Evolutionary conservation across 164 flowering plant species (phyloP).

Genomic region (Cinnamomum micranthum): DNA sequence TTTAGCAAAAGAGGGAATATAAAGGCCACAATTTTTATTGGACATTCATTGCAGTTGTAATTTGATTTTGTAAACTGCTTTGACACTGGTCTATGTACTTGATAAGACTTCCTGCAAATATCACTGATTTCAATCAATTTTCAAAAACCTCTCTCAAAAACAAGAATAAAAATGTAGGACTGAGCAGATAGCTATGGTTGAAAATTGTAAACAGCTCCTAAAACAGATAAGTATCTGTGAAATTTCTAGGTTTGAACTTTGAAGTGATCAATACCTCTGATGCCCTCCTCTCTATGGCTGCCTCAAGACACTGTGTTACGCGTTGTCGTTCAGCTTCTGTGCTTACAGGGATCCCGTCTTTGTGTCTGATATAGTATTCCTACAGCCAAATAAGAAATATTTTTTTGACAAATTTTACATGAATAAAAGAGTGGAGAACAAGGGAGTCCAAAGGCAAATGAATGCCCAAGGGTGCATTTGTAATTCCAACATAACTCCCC

Average conservation of each 20-base stretch:
- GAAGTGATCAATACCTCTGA: slow-evolving; percentile 32
- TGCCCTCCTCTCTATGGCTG: slow-evolving; percentile 44
- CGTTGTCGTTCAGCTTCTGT: slow-evolving; percentile 54
- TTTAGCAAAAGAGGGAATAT: too few relatives aligned
- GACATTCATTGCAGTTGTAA: too few relatives aligned
- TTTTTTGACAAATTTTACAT: not conserved
- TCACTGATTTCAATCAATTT: too few relatives aligned
- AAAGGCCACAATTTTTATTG: too few relatives aligned
- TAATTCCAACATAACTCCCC: too few relatives aligned
- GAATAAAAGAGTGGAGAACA: too few relatives aligned
- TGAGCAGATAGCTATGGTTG: not conserved
- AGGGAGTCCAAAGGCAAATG: too few relatives aligned
- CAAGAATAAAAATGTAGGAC: not conserved
- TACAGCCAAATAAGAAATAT: slow-evolving; percentile 14
- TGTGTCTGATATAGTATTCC: slow-evolving; percentile 55
- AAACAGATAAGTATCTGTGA: not conserved
- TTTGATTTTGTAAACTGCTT: too few relatives aligned
- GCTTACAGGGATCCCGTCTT: slow-evolving; percentile 46
- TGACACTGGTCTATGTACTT: too few relatives aligned
- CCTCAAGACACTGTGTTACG: slow-evolving; percentile 43
- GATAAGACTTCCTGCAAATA: too few relatives aligned
- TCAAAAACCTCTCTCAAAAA: too few relatives aligned
- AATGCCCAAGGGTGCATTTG: too few relatives aligned
- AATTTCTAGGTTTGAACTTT: not conserved
- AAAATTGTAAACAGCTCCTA: not conserved